Percentiles rank a stretch among this genome's conserved stretches.
These are phyloP conservation scores for Suhomyces atakaporum DNA, from an alignment of 1,139 yeast species.

Conservation along the genomic window DNA sequence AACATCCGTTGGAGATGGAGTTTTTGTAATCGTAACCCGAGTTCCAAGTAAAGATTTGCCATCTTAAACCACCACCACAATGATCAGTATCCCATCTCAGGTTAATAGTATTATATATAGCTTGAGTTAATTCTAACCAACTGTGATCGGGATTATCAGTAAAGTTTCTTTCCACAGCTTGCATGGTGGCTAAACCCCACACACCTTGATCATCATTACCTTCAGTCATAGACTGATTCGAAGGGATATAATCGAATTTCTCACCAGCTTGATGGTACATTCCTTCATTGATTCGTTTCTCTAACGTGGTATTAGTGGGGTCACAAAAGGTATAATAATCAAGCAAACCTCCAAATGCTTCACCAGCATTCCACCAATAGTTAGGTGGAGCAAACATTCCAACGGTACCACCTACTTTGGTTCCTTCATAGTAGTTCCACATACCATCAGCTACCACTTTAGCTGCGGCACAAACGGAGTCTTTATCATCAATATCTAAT, in stretches of 20 bases:
- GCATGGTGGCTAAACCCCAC: slow-evolving; percentile 65
- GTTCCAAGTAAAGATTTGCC: slow-evolving; percentile 97
- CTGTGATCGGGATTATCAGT: slow-evolving; percentile 52
- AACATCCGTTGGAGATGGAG: slow-evolving; percentile 85
- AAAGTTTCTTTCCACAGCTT: slow-evolving; percentile 63
- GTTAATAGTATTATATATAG: slow-evolving; percentile 88
- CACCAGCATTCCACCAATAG: slow-evolving; percentile 77
- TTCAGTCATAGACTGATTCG: slow-evolving; percentile 61
- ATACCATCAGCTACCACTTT: slow-evolving; percentile 49
- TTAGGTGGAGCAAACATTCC: slow-evolving; percentile 63
- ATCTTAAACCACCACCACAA: slow-evolving; percentile 89
- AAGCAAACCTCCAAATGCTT: slow-evolving; percentile 63
- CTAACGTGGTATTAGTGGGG: slow-evolving; percentile 42
- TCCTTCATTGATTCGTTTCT: slow-evolving; percentile 39
- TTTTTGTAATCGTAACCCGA: slow-evolving; percentile 92
- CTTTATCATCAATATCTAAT: slow-evolving; percentile 25
- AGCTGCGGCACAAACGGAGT: slow-evolving; percentile 55
- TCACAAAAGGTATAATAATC: slow-evolving; percentile 55
- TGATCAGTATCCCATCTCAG: slow-evolving; percentile 74
- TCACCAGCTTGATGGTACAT: slow-evolving; percentile 57
- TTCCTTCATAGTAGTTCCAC: slow-evolving; percentile 60
- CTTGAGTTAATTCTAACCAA: slow-evolving; percentile 79
- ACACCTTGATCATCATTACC: slow-evolving; percentile 77
- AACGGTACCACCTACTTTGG: slow-evolving; percentile 53
- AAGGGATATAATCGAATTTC: slow-evolving; percentile 55